phyloP scores from a whole-genome alignment of 306 rosid species.

The Sicyos baderoa region DNA sequence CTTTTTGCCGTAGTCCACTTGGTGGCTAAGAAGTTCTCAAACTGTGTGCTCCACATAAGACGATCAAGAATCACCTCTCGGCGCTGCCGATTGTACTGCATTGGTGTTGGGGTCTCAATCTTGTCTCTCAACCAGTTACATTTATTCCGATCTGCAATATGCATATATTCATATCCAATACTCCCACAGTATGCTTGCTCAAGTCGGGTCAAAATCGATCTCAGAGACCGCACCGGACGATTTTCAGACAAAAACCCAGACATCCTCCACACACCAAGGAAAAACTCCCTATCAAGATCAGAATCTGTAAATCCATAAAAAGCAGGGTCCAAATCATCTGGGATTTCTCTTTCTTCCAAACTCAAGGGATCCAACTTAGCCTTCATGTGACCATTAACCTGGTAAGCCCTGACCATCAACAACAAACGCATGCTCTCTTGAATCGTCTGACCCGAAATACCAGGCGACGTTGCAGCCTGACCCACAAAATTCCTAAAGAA shows the following conservation, averaged over 20 bases:
- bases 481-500: slow-evolving; percentile 94
- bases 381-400: slow-evolving; percentile 92
- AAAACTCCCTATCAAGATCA: slow-evolving; percentile 93
- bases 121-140: slow-evolving; percentile 88
- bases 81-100: slow-evolving; percentile 57
- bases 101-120: slow-evolving; percentile 75
- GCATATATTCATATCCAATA: slow-evolving; percentile 95
- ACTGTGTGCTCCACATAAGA: slow-evolving; percentile 85
- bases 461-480: slow-evolving; percentile 76
- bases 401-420: slow-evolving; percentile 84
- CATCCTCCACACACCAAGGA: slow-evolving; percentile 91
- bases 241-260: slow-evolving; percentile 95
- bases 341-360: slow-evolving; percentile 53
- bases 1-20: slow-evolving; percentile 93
- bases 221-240: slow-evolving; percentile 84
- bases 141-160: slow-evolving; percentile 70
- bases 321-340: slow-evolving; percentile 76
- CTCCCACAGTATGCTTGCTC: slow-evolving; percentile 97
- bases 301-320: slow-evolving; percentile 86
- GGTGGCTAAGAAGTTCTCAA: slow-evolving; percentile 87
- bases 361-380: slow-evolving; percentile 78
- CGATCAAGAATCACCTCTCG: slow-evolving; percentile 84
- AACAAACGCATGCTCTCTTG: slow-evolving; percentile 96
- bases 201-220: slow-evolving; percentile 80
- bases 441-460: slow-evolving; percentile 90